Base-by-base conservation (phyloP, 306 rosid genomes). In the Casuarina equisetifolia region DNA sequence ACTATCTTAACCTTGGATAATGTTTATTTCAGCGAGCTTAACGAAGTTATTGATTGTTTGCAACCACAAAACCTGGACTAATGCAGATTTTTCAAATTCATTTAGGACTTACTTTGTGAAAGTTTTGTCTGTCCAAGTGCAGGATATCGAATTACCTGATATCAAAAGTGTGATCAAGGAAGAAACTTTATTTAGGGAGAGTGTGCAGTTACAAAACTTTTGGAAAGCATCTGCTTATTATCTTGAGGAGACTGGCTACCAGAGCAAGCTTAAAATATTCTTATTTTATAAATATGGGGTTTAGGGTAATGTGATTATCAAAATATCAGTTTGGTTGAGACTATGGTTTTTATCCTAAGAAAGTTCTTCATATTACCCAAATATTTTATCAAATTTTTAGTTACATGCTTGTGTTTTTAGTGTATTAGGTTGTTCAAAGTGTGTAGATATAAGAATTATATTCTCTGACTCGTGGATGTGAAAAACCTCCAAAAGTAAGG, bases 181-280 rank as follows among this genome's bases (percentile, higher is more conserved):
- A 49, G 61, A 73, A 73, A 58, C 9, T 32, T 73, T 86, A 66
- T 72, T 79, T 8, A 62, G 5, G 9, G 66, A 81, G 82, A 72
- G 57, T 36, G 3, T 5, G 50, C 75, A 17, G 70, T 39, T 82
- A 77, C 77, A 82, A 36, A 69, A 54, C 40, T 90, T 74, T 80
- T 88, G 81, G 85, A 83, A 88, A 73, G 85, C 82, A 20, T 83
- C 94, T 77, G 81, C 94, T 72, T 88, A 90, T 81, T 48, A 72
- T 70, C 62, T 88, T 38, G 89, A 90, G 84, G 88, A 86, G 16
- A 68, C 2, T 6, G 64, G 39, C 59, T 82, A 67, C 20, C 85
- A 84, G 58, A 85, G 90, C 86, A 50, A 64, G 81, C 48, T 2
- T 11, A 40, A 15, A 6, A 3, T 8, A 8, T 1, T 74, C 70